Percentiles rank a stretch among this genome's conserved stretches.
Conservation (phyloP, 352 stramenopile genomes). For the Pythium insidiosum region DNA sequence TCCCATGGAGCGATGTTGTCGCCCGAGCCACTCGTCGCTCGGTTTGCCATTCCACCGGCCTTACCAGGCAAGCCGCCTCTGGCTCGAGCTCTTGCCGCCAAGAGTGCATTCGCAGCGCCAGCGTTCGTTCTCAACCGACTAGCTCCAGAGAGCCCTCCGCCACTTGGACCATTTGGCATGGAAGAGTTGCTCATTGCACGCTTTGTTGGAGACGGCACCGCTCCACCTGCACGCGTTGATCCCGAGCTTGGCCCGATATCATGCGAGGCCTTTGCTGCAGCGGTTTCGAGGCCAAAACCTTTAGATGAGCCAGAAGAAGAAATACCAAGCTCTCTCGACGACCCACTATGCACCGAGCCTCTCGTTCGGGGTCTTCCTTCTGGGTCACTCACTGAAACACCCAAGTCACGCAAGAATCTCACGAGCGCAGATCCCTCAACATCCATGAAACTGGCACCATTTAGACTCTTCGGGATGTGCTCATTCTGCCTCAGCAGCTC, state of each 20-base stretch:
- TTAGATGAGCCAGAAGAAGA: too few relatives aligned
- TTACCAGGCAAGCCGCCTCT: conserved; percentile 44
- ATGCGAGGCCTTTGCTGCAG: too few relatives aligned
- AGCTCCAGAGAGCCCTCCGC: conserved; percentile 4
- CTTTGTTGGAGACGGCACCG: conserved; percentile 46
- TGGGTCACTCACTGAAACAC: background rate
- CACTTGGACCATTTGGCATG: conserved; percentile 10
- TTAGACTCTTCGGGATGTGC: background rate
- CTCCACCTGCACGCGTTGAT: background rate
- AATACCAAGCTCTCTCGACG: too few relatives aligned
- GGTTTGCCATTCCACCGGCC: too few relatives aligned
- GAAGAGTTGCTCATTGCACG: conserved; percentile 16
- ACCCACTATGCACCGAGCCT: too few relatives aligned
- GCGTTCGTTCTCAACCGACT: conserved; percentile 33
- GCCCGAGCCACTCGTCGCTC: too few relatives aligned
- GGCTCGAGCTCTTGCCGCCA: conserved; percentile 61
- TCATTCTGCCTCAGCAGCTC: too few relatives aligned
- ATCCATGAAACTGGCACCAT: background rate
- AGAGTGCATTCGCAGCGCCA: conserved; percentile 57
- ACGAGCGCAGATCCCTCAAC: background rate
- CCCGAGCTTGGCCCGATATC: conserved; percentile 18
- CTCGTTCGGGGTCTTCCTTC: too few relatives aligned
- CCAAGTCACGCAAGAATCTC: background rate
- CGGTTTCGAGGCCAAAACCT: too few relatives aligned
- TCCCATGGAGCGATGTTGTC: conserved; percentile 69